These are phyloP conservation scores for Rhodotorula sp. DNA, from an alignment of 1,284 basidiomycete species.

Conservation along the genomic window DNA sequence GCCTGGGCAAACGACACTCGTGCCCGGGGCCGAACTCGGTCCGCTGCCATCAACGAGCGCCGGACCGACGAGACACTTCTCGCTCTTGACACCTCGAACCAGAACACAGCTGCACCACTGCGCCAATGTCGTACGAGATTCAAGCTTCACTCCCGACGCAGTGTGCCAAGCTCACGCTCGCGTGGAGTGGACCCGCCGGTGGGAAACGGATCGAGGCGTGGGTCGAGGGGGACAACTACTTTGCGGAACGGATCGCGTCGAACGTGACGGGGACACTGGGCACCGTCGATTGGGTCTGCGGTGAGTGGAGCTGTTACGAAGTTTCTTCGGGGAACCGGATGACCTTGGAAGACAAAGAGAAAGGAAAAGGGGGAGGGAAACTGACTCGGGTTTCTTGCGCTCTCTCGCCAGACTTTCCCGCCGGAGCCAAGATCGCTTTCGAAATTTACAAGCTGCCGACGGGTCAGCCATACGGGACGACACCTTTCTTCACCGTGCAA, in stretches of 20 bases:
- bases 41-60: too few relatives aligned
- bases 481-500: constrained; percentile 8
- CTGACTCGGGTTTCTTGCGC: background rate
- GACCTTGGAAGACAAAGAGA: too few relatives aligned
- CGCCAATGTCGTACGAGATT: background rate
- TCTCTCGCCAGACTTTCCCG: constrained; percentile 15
- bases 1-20: too few relatives aligned
- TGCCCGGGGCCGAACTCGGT: too few relatives aligned
- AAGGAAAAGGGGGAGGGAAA: too few relatives aligned
- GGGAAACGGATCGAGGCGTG: background rate
- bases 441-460: background rate
- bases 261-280: constrained; percentile 8
- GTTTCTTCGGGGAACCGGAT: too few relatives aligned
- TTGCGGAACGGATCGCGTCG: background rate
- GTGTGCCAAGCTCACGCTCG: constrained; percentile 5
- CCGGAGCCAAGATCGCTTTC: constrained; percentile 16
- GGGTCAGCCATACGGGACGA: background rate
- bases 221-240: constrained; percentile 1
- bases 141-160: constrained; percentile 2
- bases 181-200: constrained; percentile 6
- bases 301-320: background rate
- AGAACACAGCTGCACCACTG: background rate
- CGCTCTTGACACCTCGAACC: too few relatives aligned
- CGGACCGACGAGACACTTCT: too few relatives aligned
- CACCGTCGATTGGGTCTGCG: constrained; percentile 1